phyloP scores from a whole-genome alignment of 2,329 filamentous ascomycete species.

The Ilyonectria sp. region DNA sequence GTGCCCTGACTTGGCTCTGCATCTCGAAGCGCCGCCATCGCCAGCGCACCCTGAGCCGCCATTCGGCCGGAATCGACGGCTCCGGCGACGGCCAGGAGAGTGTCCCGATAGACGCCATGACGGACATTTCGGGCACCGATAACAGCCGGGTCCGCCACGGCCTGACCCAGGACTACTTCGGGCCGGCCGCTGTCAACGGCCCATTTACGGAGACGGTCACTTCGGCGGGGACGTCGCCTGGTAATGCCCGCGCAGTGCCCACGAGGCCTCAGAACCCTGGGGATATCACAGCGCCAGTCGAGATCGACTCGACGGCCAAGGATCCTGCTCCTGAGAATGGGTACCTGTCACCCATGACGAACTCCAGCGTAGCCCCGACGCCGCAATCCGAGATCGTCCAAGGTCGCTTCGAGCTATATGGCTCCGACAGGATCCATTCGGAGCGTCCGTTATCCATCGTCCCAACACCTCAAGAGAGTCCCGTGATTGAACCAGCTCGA shows the following conservation, averaged over 20 bases:
- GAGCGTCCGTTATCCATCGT: constrained; percentile 42
- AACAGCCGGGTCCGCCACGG: constrained; percentile 49
- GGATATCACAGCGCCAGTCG: constrained; percentile 67
- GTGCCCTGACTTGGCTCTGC: constrained; percentile 63
- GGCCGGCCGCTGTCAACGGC: constrained; percentile 60
- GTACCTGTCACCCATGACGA: constrained; percentile 39
- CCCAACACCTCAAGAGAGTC: constrained; percentile 45
- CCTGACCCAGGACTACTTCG: constrained; percentile 60
- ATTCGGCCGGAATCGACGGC: constrained; percentile 34
- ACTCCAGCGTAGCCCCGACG: constrained; percentile 39
- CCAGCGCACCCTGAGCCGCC: constrained; percentile 36
- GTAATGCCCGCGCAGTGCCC: constrained; percentile 58
- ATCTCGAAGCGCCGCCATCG: constrained; percentile 57
- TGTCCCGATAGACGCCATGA: constrained; percentile 48
- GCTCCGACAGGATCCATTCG: constrained; percentile 47
- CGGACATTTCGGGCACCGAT: constrained; percentile 51
- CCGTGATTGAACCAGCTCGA: constrained; percentile 26
- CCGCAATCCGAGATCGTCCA: constrained; percentile 48
- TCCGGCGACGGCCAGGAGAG: constrained; percentile 32
- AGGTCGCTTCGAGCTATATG: constrained; percentile 62
- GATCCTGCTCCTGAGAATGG: constrained; percentile 33
- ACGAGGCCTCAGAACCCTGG: constrained; percentile 62
- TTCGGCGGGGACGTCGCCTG: constrained; percentile 50
- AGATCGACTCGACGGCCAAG: constrained; percentile 62
- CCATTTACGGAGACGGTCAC: constrained; percentile 61